Conservation (phyloP, 192 early-diverging fungal species). For the Entophlyctis luteolus region DNA sequence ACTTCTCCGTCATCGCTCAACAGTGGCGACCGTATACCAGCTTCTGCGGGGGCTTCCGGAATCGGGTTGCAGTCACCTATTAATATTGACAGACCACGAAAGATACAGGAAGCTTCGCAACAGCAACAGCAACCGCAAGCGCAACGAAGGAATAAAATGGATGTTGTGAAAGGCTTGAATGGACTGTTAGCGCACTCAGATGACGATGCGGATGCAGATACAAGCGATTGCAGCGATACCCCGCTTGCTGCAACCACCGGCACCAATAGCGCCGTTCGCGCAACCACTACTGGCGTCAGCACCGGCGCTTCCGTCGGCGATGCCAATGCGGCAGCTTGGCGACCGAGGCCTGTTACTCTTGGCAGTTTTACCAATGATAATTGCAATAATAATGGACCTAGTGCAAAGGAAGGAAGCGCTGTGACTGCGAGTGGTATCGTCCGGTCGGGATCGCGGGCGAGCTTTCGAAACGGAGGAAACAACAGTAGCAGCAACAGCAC, state of each 20-base stretch:
- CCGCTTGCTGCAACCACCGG: background rate
- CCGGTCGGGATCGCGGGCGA: background rate
- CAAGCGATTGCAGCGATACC: background rate
- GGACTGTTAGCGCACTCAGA: background rate
- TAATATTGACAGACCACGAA: no score
- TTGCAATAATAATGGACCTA: background rate
- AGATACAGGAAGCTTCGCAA: no score
- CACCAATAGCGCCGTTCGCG: background rate
- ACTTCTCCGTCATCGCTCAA: background rate
- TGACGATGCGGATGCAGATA: background rate
- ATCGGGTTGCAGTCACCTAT: no score
- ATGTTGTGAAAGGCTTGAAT: background rate
- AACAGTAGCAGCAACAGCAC: slow-evolving; percentile 3
- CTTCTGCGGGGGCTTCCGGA: no score
- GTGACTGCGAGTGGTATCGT: background rate
- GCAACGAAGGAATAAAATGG: no score
- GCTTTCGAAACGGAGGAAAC: background rate
- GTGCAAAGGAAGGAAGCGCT: background rate
- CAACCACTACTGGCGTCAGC: background rate
- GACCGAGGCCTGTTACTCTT: background rate
- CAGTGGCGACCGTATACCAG: no score
- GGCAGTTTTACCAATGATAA: background rate
- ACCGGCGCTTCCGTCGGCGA: background rate
- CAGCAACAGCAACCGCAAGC: no score
- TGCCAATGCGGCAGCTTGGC: background rate